phyloP scores from a whole-genome alignment of 2,329 filamentous ascomycete genomes.

The Fusarium sp. region DNA sequence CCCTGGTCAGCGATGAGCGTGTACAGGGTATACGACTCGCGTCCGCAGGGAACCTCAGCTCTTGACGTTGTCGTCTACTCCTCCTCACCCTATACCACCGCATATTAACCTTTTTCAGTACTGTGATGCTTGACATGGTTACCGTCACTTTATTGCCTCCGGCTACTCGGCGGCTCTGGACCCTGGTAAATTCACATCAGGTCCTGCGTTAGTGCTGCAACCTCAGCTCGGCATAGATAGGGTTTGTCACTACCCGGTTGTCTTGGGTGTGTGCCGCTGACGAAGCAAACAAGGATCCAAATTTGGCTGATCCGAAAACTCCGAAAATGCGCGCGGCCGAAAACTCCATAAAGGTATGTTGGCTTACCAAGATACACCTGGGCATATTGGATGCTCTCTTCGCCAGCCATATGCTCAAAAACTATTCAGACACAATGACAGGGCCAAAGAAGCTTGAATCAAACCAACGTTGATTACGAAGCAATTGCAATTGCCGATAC shows the following conservation, averaged over 20 bases:
- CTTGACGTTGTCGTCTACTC: background rate
- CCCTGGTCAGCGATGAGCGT: background rate
- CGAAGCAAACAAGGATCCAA: background rate
- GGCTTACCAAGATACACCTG: too few relatives aligned
- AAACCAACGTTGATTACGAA: too few relatives aligned
- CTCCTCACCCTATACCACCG: background rate
- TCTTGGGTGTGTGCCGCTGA: background rate
- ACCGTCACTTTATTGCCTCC: background rate
- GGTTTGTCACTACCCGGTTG: background rate
- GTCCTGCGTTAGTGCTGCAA: background rate
- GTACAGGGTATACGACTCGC: background rate
- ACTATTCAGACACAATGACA: too few relatives aligned
- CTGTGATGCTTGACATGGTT: background rate
- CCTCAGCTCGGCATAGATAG: background rate
- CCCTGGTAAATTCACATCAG: background rate
- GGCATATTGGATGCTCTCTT: background rate
- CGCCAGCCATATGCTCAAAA: background rate
- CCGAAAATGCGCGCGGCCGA: background rate
- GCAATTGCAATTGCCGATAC: too few relatives aligned
- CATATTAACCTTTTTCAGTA: background rate
- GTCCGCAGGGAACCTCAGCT: background rate
- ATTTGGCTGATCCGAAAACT: background rate
- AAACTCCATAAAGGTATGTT: background rate
- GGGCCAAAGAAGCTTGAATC: too few relatives aligned
- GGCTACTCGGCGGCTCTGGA: background rate